A percentile compares a stretch with the other conserved stretches of the same genome.
phyloP scores from a whole-genome alignment of 768 basidiomycete genomes.

The Serpula lacrymans region DNA sequence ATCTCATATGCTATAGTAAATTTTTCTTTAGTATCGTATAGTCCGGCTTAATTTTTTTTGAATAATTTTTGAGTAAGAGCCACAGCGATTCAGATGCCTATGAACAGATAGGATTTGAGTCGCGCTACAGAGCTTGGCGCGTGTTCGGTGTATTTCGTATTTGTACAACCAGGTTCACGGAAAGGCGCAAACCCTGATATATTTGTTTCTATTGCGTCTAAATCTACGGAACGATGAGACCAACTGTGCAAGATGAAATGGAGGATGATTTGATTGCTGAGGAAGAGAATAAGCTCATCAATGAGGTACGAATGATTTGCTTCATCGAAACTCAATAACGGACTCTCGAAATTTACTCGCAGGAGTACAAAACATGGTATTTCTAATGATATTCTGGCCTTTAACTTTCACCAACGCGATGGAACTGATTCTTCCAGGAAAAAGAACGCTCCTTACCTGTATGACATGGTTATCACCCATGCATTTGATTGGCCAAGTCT shows the following conservation, averaged over 20 bases:
- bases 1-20: too few relatives aligned
- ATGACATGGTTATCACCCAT: slow-evolving; percentile 96
- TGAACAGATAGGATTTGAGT: too few relatives aligned
- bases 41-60: too few relatives aligned
- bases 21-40: too few relatives aligned
- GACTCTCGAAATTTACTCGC: slow-evolving; percentile 7
- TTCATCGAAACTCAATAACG: slow-evolving; percentile 1
- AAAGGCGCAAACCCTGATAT: too few relatives aligned
- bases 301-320: slow-evolving; percentile 54
- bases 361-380: slow-evolving; percentile 89
- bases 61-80: too few relatives aligned
- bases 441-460: slow-evolving; percentile 96
- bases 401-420: not conserved
- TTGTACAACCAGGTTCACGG: too few relatives aligned
- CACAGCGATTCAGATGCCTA: not conserved
- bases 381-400: slow-evolving; percentile 3
- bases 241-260: slow-evolving; percentile 46
- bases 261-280: slow-evolving; percentile 81
- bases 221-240: too few relatives aligned
- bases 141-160: too few relatives aligned
- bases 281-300: slow-evolving; percentile 85
- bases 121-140: too few relatives aligned
- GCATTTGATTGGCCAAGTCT: slow-evolving; percentile 97
- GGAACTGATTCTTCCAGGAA: slow-evolving; percentile 52
- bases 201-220: too few relatives aligned